A percentile compares a stretch with the other conserved stretches of the same genome.
phyloP scores from a whole-genome alignment of 345 rosid species.

The Hibiscus tridactylites region DNA sequence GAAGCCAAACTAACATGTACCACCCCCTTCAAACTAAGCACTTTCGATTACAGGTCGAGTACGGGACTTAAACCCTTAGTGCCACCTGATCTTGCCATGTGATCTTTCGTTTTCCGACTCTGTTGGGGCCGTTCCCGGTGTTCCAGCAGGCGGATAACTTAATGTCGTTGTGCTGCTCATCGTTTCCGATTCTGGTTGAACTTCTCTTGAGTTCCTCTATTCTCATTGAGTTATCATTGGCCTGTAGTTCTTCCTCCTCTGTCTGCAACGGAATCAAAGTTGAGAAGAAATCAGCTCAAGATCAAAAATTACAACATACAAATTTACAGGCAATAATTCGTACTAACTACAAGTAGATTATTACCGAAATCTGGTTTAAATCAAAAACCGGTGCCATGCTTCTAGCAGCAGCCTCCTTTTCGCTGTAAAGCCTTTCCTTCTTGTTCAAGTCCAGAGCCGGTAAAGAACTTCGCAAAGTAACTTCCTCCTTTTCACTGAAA shows the following conservation, averaged over 20 bases:
- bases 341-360: slow-evolving; percentile 12
- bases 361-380: slow-evolving; percentile 85
- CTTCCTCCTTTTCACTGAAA: slow-evolving; percentile 24
- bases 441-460: slow-evolving; percentile 29
- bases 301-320: not conserved
- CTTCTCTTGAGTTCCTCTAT: slow-evolving; percentile 35
- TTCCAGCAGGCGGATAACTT: slow-evolving; percentile 55
- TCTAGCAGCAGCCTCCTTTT: slow-evolving; percentile 33
- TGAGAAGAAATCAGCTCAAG: slow-evolving; percentile 8
- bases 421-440: slow-evolving; percentile 22
- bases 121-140: slow-evolving; percentile 41
- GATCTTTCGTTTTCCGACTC: slow-evolving; percentile 79
- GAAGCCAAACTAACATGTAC: not conserved
- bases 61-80: slow-evolving; percentile 46
- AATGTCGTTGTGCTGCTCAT: slow-evolving; percentile 44
- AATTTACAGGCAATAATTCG: not conserved
- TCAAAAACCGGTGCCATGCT: slow-evolving; percentile 49
- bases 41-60: slow-evolving; percentile 11
- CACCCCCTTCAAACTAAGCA: slow-evolving; percentile 10
- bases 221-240: slow-evolving; percentile 23
- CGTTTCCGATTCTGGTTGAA: slow-evolving; percentile 28
- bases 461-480: slow-evolving; percentile 6
- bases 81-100: slow-evolving; percentile 95
- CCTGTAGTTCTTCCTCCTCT: slow-evolving; percentile 66
- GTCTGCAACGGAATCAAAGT: slow-evolving; percentile 32